Percentiles rank a stretch among this genome's conserved stretches.
These are phyloP conservation scores for Cladosporium oxysporum DNA, from an alignment of 2,329 filamentous ascomycete species.

Conservation along the genomic window DNA sequence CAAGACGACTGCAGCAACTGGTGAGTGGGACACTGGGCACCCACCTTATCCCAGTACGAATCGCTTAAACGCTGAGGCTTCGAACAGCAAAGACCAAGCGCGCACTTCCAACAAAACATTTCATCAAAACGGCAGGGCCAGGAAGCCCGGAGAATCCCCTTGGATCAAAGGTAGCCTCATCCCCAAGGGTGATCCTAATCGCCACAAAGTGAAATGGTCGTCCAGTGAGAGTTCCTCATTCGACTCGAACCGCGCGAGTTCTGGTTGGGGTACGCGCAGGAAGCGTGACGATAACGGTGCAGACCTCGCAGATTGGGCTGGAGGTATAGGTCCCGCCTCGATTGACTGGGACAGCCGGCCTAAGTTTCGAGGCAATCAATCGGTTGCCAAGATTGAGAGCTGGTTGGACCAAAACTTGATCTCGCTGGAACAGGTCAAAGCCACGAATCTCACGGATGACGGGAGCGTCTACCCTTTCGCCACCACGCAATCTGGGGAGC, in stretches of 20 bases:
- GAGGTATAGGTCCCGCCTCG: slow-evolving; percentile 49
- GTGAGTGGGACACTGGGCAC: slow-evolving; percentile 7
- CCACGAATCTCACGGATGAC: background rate
- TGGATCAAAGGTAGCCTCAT: slow-evolving; percentile 21
- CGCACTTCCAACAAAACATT: background rate
- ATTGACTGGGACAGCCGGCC: slow-evolving; percentile 47
- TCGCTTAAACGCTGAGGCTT: background rate
- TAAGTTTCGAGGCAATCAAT: slow-evolving; percentile 31
- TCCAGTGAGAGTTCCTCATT: background rate
- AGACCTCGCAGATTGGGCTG: slow-evolving; percentile 47
- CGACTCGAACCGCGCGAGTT: background rate
- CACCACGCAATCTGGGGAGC: background rate
- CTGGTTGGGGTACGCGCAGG: slow-evolving; percentile 6
- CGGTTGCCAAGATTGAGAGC: slow-evolving; percentile 28
- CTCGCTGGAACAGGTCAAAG: background rate
- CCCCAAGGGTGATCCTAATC: slow-evolving; percentile 13
- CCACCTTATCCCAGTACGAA: background rate
- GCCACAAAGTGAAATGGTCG: slow-evolving; percentile 5
- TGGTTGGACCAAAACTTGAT: slow-evolving; percentile 28
- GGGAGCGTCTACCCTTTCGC: background rate
- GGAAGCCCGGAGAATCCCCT: slow-evolving; percentile 12
- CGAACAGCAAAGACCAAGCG: background rate
- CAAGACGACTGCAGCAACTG: background rate
- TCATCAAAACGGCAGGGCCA: background rate
- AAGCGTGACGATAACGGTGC: background rate